Evolutionary conservation across 2,329 filamentous ascomycete species (phyloP), one percentile per base, ranked within the genome.

Genomic region (Chaetomium globosum): DNA sequence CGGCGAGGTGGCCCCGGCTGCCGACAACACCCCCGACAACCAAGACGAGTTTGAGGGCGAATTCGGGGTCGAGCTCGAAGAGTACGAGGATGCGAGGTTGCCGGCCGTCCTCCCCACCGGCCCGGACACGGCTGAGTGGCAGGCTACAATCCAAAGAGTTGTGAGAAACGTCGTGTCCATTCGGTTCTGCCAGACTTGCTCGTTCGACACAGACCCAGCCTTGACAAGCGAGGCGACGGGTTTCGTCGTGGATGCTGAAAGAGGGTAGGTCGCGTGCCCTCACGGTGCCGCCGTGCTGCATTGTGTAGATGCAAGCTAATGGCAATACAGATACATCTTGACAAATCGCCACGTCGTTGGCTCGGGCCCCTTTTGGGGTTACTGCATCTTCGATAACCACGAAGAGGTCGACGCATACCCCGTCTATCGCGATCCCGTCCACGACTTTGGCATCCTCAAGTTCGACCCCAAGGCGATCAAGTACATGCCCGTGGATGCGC

Each of bases 311-410:
- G 46, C 46, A 48, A 21, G 39, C 67, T 66, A 51, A 69, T 43
- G 13, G 13, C 7, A n/a, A 19, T 28, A n/a, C 68, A 84, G 84
- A 72, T 93, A 93, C 75, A 94, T 95, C 72, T 79, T 95, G 76
- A 95, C 91, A 12, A 95, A 95, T 76, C 86, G 91, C 65, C 95
- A 99, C 80, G 95, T 99, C 36, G 95, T 98, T 51, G 93, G 95
- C 69, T 86, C 95, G 0, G 95, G 95, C 0, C 95, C 95, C 1
- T 99, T 99, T 79, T 98, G 94, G 90, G 95, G 95, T 56, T 97
- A 96, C 80, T 93, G 91, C 76, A 93, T 99, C 71, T 99, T 99
- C 77, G 96, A 99, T 77, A 99, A 99, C 76, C 95, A 99, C 78
- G 95, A 99, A 71, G 85, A 96, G 82, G 95, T 95, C 72, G 95